Conservation (phyloP, 257 asterid genomes). For the Prunella vulgaris region DNA sequence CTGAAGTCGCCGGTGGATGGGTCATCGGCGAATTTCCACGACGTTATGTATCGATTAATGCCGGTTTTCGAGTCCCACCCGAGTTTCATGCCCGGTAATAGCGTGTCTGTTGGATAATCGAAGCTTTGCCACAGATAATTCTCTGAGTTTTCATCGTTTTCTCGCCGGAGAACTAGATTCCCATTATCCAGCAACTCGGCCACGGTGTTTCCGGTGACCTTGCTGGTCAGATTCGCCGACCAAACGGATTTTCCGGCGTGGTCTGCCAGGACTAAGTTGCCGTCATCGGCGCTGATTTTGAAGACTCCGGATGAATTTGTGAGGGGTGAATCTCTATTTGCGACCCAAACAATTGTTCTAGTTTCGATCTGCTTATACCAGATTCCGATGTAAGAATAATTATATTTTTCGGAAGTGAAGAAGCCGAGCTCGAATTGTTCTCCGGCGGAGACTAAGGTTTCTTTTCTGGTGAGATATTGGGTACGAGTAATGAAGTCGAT, state of each 20-base stretch:
- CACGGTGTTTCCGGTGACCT: conserved; percentile 17
- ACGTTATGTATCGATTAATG: conserved; percentile 41
- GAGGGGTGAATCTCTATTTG: conserved; percentile 69
- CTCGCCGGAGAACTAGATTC: conserved; percentile 49
- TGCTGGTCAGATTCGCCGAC: conserved; percentile 43
- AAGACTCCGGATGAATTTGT: conserved; percentile 44
- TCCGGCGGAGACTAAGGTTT: conserved; percentile 41
- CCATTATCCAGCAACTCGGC: conserved; percentile 62
- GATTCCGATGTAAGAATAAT: conserved; percentile 52
- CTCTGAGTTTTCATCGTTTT: conserved; percentile 21
- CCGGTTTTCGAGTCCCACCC: conserved; percentile 88
- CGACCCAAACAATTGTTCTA: conserved; percentile 71
- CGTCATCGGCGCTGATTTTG: conserved; percentile 41
- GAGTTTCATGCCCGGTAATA: conserved; percentile 82
- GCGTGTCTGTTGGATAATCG: conserved; percentile 71
- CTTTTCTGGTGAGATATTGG: conserved; percentile 27
- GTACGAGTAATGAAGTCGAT: conserved; percentile 37
- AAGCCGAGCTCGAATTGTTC: conserved; percentile 68
- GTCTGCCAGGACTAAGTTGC: conserved; percentile 41
- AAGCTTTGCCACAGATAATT: conserved; percentile 71
- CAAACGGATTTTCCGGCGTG: conserved; percentile 37
- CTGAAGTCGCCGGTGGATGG: conserved; percentile 71
- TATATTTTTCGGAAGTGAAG: conserved; percentile 35
- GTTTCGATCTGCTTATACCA: conserved; percentile 50
- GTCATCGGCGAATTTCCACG: conserved; percentile 63